phyloP scores from a whole-genome alignment of 148 eudicot species.

The Rhododendron ovatum region DNA sequence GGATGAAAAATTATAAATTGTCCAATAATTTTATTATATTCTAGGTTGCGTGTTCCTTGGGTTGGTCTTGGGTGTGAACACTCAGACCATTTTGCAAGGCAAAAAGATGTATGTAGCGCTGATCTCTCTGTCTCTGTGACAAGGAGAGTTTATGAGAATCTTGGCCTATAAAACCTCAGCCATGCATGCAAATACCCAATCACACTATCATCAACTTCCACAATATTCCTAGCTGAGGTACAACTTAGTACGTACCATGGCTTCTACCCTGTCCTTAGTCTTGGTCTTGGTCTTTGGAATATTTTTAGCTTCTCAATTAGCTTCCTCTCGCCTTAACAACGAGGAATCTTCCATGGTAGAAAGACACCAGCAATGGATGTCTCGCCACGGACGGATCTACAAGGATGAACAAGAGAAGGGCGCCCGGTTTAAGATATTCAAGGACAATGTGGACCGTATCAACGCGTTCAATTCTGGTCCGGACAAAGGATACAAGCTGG shows the following conservation, averaged over 20 bases:
- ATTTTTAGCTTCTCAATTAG: constrained; percentile 7
- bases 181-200: not conserved
- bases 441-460: no score
- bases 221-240: not conserved
- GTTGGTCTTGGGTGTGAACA: no score
- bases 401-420: constrained; percentile 35
- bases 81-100: no score
- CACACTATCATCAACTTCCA: not conserved
- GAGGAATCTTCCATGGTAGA: constrained; percentile 7
- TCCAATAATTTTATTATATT: no score
- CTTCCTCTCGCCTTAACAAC: constrained; percentile 23
- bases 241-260: constrained; percentile 13
- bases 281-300: constrained; percentile 13
- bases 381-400: constrained; percentile 48
- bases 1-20: no score
- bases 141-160: not conserved
- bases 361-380: constrained; percentile 55
- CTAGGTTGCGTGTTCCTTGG: no score
- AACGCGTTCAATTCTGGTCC: no score
- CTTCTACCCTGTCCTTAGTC: constrained; percentile 1
- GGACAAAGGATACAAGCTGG: no score
- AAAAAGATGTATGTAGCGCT: no score
- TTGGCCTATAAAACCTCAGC: constrained; percentile 3
- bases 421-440: constrained; percentile 8
- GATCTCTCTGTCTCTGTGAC: no score